These are phyloP conservation scores for Kodamaea derodonti DNA, from an alignment of 1,139 yeast species.

Conservation along the genomic window DNA sequence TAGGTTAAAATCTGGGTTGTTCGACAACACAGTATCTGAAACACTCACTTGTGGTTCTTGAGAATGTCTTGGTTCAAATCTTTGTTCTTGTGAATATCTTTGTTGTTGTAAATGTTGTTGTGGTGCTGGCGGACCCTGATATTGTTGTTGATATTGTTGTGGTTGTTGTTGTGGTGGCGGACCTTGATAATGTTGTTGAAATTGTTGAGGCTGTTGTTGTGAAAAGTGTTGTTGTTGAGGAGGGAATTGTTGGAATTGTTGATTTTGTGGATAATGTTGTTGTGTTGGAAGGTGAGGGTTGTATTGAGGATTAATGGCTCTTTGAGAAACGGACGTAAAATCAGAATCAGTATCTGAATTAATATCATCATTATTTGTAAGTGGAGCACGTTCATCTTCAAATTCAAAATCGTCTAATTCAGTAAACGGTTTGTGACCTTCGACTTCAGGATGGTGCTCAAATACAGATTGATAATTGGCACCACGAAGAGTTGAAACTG, in stretches of 20 bases:
- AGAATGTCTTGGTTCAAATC: constrained; percentile 1
- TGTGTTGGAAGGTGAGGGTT: constrained; percentile 12
- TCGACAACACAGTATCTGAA: constrained; percentile 46
- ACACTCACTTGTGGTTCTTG: constrained; percentile 24
- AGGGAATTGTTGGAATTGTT: constrained; percentile 6
- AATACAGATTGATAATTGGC: constrained; percentile 25
- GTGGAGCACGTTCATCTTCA: constrained; percentile 11
- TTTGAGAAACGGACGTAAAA: constrained; percentile 76
- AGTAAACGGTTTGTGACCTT: constrained; percentile 47
- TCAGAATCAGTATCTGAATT: constrained; percentile 45
- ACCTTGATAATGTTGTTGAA: constrained; percentile 9
- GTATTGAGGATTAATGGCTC: constrained; percentile 67
- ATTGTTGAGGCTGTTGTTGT: constrained; percentile 7
- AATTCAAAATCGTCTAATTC: constrained; percentile 32
- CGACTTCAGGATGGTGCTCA: constrained; percentile 46
- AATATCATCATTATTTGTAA: constrained; percentile 16
- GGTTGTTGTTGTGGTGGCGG: constrained; percentile 11
- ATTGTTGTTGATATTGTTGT: constrained; percentile 7
- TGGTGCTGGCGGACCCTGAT: constrained; percentile 12
- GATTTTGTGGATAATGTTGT: constrained; percentile 9
- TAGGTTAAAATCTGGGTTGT: constrained; percentile 47
- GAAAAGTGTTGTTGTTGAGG: constrained; percentile 4
- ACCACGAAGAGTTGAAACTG: constrained; percentile 4
- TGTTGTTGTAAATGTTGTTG: constrained; percentile 7
- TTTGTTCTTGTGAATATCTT: constrained; percentile 4